Evolutionary conservation across 2,329 filamentous ascomycete species (phyloP).

Genomic region (Onygenales sp.): DNA sequence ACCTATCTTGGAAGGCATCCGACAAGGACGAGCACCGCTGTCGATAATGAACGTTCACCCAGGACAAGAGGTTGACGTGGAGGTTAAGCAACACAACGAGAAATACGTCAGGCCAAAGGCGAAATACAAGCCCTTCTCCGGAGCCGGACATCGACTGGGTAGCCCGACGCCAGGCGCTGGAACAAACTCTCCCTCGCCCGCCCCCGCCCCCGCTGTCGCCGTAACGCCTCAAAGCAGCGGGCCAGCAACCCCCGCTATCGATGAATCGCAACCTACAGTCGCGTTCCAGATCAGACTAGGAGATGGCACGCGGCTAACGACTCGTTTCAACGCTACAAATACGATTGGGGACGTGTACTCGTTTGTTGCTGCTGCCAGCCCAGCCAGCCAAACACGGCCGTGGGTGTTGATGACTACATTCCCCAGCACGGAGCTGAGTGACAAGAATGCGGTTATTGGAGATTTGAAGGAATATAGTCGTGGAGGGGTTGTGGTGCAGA

Average conservation of each 20-base stretch:
- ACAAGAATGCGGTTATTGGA: slow-evolving; percentile 39
- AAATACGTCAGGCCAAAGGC: slow-evolving; percentile 55
- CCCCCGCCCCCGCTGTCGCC: slow-evolving; percentile 22
- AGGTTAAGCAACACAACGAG: slow-evolving; percentile 54
- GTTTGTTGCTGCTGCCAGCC: slow-evolving; percentile 48
- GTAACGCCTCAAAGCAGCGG: slow-evolving; percentile 11
- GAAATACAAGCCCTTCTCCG: slow-evolving; percentile 54
- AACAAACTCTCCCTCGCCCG: slow-evolving; percentile 25
- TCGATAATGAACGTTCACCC: slow-evolving; percentile 53
- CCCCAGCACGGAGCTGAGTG: slow-evolving; percentile 52
- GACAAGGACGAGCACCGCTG: slow-evolving; percentile 52
- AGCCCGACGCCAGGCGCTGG: slow-evolving; percentile 51
- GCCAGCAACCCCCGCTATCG: slow-evolving; percentile 38
- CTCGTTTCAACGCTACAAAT: slow-evolving; percentile 56
- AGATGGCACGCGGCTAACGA: slow-evolving; percentile 51
- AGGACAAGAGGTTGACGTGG: slow-evolving; percentile 56
- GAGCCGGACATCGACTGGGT: slow-evolving; percentile 51
- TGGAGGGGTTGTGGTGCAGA: slow-evolving; percentile 42
- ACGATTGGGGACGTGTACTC: slow-evolving; percentile 56
- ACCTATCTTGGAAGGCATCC: slow-evolving; percentile 52
- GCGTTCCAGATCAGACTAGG: slow-evolving; percentile 55
- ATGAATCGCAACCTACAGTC: slow-evolving; percentile 48
- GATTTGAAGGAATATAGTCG: slow-evolving; percentile 42
- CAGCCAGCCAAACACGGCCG: slow-evolving; percentile 38
- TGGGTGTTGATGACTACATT: slow-evolving; percentile 59